phyloP scores from a whole-genome alignment of 805 yeast genomes.

The Ogataea wickerhamii region DNA sequence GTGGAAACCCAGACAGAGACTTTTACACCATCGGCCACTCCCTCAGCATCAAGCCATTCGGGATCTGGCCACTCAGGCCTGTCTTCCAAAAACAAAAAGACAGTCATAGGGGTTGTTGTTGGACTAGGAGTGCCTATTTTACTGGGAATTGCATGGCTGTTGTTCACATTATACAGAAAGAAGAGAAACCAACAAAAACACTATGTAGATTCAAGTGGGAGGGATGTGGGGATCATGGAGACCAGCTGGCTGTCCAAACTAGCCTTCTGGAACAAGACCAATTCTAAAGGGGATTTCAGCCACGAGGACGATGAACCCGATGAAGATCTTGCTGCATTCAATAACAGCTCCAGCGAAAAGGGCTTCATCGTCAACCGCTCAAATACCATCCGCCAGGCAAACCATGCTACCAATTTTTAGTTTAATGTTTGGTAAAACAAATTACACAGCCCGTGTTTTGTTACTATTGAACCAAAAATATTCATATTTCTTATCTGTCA shows the following conservation, averaged over 20 bases:
- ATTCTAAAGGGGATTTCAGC: conserved; percentile 23
- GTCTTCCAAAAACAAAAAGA: conserved; percentile 45
- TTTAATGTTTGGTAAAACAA: background rate
- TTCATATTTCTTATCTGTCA: no score
- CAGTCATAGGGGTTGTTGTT: conserved; percentile 66
- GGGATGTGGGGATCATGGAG: conserved; percentile 30
- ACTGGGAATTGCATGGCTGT: conserved; percentile 24
- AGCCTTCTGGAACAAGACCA: conserved; percentile 24
- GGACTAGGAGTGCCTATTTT: conserved; percentile 67
- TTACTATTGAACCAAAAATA: no score
- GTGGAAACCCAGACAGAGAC: conserved; percentile 7
- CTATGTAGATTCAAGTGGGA: conserved; percentile 35
- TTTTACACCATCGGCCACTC: conserved; percentile 28
- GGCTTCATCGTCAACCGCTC: conserved; percentile 32
- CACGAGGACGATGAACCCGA: conserved; percentile 19
- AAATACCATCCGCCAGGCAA: conserved; percentile 26
- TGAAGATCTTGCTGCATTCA: conserved; percentile 15
- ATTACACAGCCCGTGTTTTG: no score
- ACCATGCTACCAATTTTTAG: conserved; percentile 26
- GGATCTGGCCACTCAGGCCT: conserved; percentile 35
- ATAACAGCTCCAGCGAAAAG: conserved; percentile 18
- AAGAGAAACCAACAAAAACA: conserved; percentile 20
- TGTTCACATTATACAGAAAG: conserved; percentile 16
- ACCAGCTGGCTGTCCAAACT: conserved; percentile 24
- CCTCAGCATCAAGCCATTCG: conserved; percentile 24